Evolutionary conservation across 208 protist genomes (phyloP).

Genomic region (Crithidia mellificae): DNA sequence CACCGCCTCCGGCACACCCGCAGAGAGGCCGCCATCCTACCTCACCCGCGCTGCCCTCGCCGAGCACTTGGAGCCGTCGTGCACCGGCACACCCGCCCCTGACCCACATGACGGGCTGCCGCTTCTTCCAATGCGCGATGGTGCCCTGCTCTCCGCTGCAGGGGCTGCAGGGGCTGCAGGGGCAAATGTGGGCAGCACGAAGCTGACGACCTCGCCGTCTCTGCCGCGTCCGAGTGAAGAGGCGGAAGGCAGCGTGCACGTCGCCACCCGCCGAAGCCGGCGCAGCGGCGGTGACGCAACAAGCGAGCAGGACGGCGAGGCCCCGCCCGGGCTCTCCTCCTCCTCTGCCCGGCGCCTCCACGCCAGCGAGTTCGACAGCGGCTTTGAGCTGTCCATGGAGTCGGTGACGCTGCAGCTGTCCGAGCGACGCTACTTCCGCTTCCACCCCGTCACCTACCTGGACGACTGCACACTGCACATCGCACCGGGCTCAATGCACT

Average conservation of each 20-base stretch:
- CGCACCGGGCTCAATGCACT: slow-evolving; percentile 24
- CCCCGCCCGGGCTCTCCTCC: background rate
- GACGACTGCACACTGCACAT: slow-evolving; percentile 31
- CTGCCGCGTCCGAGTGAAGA: background rate
- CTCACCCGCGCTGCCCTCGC: slow-evolving; percentile 4
- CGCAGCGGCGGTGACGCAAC: too few species aligned
- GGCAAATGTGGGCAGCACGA: too few species aligned
- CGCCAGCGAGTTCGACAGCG: slow-evolving; percentile 2
- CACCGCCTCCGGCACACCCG: background rate
- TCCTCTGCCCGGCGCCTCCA: background rate
- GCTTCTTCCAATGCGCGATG: background rate
- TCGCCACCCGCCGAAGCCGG: slow-evolving; percentile 10
- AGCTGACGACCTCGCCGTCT: background rate
- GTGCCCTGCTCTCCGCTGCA: background rate
- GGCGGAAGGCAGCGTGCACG: slow-evolving; percentile 16
- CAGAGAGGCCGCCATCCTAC: background rate
- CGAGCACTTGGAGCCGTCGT: background rate
- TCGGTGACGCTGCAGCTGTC: background rate
- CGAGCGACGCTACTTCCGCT: slow-evolving; percentile 6
- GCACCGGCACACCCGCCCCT: too few species aligned
- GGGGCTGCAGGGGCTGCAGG: background rate
- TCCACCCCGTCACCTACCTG: slow-evolving; percentile 21
- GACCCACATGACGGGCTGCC: background rate
- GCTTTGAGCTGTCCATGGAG: slow-evolving; percentile 27
- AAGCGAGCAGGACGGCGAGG: background rate